Evolutionary conservation across 306 rosid species (phyloP).

Genomic region (Sechiopsis laciniata): DNA sequence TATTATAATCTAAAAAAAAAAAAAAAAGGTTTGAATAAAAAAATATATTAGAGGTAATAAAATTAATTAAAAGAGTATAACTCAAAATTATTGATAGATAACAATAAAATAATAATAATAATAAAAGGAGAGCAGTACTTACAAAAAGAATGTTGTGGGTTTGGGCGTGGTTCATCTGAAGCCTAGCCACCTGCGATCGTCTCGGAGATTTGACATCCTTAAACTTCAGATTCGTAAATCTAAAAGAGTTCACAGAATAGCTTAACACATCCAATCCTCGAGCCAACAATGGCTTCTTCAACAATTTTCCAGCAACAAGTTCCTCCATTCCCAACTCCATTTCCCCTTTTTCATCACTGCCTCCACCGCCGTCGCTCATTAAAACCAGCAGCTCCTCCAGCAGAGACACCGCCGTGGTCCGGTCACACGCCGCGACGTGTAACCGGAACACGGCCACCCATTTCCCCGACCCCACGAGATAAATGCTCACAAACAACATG

Average conservation of each 20-base stretch:
- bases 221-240: conserved; percentile 45
- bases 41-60: no score
- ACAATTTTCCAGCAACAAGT: conserved; percentile 31
- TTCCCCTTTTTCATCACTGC: conserved; percentile 11
- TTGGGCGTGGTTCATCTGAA: conserved; percentile 33
- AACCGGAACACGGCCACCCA: conserved; percentile 38
- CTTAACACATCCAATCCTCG: conserved; percentile 46
- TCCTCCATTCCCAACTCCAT: conserved; percentile 40
- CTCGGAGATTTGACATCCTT: conserved; percentile 29
- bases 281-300: conserved; percentile 40
- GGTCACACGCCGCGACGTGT: conserved; percentile 52
- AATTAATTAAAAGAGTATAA: no score
- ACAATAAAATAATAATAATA: no score
- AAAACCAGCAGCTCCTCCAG: conserved; percentile 36
- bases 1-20: no score
- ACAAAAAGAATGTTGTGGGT: conserved; percentile 41
- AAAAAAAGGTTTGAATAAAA: no score
- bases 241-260: conserved; percentile 45
- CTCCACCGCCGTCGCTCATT: conserved; percentile 19
- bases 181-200: conserved; percentile 43
- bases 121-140: background rate
- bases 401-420: conserved; percentile 46
- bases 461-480: conserved; percentile 22
- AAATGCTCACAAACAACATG: conserved; percentile 34
- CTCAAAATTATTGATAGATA: no score